Percentiles rank a stretch among this genome's conserved stretches.
These are phyloP conservation scores for Magnaporthiopsis incrustans DNA, from an alignment of 2,329 filamentous ascomycete genomes.

Conservation along the genomic window DNA sequence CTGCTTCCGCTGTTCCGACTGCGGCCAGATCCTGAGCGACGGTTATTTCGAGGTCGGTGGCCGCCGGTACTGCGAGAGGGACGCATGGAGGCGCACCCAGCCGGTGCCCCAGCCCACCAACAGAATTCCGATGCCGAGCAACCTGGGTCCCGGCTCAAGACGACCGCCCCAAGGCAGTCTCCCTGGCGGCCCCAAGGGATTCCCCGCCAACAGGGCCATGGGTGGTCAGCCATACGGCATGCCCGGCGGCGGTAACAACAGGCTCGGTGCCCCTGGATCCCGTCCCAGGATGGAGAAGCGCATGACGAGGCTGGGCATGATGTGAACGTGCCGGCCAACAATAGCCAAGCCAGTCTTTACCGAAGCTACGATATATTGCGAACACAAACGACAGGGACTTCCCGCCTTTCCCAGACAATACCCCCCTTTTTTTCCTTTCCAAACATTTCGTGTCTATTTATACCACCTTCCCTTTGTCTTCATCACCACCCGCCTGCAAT, in stretches of 20 bases:
- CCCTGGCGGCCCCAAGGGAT: conserved; percentile 10
- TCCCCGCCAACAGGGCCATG: conserved; percentile 6
- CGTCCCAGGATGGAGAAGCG: conserved; percentile 52
- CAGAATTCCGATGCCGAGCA: conserved; percentile 2
- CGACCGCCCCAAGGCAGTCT: conserved; percentile 7
- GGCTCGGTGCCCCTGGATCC: conserved; percentile 25
- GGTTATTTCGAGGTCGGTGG: conserved; percentile 90
- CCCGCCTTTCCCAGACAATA: too few relatives aligned
- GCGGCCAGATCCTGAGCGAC: conserved; percentile 62
- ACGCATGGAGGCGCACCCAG: conserved; percentile 57
- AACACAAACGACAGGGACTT: neutral
- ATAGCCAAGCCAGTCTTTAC: too few relatives aligned
- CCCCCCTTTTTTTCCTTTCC: neutral
- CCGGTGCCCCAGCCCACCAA: conserved; percentile 15
- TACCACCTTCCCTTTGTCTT: neutral
- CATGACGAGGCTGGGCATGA: conserved; percentile 53
- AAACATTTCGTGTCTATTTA: neutral
- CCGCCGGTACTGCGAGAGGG: conserved; percentile 75
- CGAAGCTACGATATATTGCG: too few relatives aligned
- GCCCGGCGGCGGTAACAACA: conserved; percentile 19
- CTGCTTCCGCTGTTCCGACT: conserved; percentile 81
- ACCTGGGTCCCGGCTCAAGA: conserved; percentile 4
- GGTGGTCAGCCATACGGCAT: conserved; percentile 20
- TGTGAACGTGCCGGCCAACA: conserved; percentile 20
- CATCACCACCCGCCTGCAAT: neutral